Base-by-base conservation (phyloP, 306 rosid species). In the Cucurbita moschata region DNA sequence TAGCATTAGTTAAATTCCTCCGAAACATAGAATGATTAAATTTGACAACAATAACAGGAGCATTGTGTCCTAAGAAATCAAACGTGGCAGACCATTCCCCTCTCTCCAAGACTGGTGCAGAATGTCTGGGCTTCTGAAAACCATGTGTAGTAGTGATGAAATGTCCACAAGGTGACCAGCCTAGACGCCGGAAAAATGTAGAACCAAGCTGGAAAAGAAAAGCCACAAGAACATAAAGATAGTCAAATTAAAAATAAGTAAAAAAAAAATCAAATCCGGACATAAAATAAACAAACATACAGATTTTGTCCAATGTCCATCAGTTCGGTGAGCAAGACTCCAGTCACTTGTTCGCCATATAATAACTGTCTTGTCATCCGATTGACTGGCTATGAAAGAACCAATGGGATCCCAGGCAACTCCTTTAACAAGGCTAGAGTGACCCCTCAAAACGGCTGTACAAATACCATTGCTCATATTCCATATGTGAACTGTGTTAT, bases 361-460 rank as follows among this genome's bases (percentile, higher is more conserved):
- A 78, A 95, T 95, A 68, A 95, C 96, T 52, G 99, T 91, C 85
- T 95, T 95, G 81, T 95, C 99, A 69, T 95, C 99, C 57, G 99
- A 95, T 82, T 95, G 99, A 75, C 99, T 95, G 23, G 97, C 99
- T 83, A 95, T 83, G 75, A 95, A 95, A 59, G 99, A 88, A 75
- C 99, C 99, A 74, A 95, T 95, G 59, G 99, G 99, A 86, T 95
- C 99, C 99, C 99, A 95, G 16, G 99, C 75, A 80, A 95, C 99
- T 60, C 99, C 99, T 81, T 95, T 91, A 70, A 91, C 99, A 81
- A 95, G 83, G 84, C 99, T 95, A 57, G 99, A 89, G 85, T 95
- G 99, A 46, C 99, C 97, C 87, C 99, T 89, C 39, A 95, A 96
- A 86, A 91, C 97, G 78, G 99, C 97, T 69, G 89, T 95, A 84